Evolutionary conservation across 257 asterid genomes (phyloP).

Genomic region (Striga asiatica): DNA sequence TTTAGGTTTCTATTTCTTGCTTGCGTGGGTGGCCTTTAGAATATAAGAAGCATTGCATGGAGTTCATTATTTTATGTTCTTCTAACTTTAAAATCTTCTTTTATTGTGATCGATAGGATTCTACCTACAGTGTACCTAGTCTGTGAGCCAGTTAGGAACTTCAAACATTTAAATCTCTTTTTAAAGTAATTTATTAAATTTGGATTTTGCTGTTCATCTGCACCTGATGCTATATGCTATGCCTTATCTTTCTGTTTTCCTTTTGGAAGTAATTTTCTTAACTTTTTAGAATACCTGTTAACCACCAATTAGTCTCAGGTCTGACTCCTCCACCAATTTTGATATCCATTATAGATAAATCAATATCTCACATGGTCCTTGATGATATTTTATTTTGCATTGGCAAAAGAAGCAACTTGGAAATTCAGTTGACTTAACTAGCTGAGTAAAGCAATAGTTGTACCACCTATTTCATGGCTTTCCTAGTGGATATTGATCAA

Average conservation of each 20-base stretch:
- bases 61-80: conserved; percentile 5
- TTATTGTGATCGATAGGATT: neutral
- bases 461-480: conserved; percentile 2
- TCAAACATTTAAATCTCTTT: too few species aligned
- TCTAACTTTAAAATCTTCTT: neutral
- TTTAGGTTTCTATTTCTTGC: conserved; percentile 7
- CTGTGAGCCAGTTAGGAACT: too few species aligned
- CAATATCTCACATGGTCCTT: neutral
- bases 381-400: conserved; percentile 3
- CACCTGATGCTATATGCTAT: too few species aligned
- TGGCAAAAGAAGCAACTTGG: neutral
- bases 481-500: neutral
- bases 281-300: too few species aligned
- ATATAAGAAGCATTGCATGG: neutral
- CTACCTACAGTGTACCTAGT: too few species aligned
- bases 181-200: too few species aligned
- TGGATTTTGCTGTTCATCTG: too few species aligned
- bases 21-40: neutral
- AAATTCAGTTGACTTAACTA: neutral
- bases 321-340: neutral
- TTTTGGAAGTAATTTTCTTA: too few species aligned
- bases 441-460: neutral
- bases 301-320: too few species aligned
- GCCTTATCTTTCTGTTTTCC: too few species aligned
- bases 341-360: neutral